Conservation (phyloP, 139 green algal species). For the Chlamydomonas sphaeroides region DNA sequence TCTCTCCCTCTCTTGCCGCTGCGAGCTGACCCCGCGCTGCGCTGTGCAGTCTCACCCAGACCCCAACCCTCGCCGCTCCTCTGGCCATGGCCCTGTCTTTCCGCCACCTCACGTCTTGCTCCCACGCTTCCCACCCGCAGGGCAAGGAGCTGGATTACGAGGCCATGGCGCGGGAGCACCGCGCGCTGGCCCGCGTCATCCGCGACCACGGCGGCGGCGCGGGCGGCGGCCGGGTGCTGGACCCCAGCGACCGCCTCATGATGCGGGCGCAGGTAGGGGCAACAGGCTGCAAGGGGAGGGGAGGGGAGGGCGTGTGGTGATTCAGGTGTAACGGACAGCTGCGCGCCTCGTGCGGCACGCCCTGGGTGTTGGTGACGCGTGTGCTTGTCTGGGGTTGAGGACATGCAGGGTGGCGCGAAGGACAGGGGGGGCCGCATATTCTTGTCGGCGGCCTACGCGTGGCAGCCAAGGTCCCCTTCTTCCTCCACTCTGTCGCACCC, state of each 20-base stretch:
- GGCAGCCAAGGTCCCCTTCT: background rate
- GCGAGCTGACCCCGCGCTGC: too few relatives aligned
- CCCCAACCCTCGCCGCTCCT: too few relatives aligned
- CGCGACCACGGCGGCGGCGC: slow-evolving; percentile 51
- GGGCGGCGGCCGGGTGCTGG: background rate
- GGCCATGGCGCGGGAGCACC: slow-evolving; percentile 73
- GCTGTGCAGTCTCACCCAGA: too few relatives aligned
- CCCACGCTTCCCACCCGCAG: slow-evolving; percentile 2
- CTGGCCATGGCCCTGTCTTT: too few relatives aligned
- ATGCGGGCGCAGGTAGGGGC: slow-evolving; percentile 66
- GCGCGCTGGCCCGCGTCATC: slow-evolving; percentile 62
- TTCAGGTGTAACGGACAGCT: background rate
- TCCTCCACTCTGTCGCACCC: background rate
- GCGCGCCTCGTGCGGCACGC: too few relatives aligned
- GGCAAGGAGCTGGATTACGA: slow-evolving; percentile 74
- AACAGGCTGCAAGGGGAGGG: too few relatives aligned
- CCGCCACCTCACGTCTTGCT: background rate
- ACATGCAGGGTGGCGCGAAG: too few relatives aligned
- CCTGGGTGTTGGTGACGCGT: too few relatives aligned
- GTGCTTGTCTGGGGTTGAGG: too few relatives aligned
- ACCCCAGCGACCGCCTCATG: slow-evolving; percentile 48
- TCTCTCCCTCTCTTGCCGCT: too few relatives aligned
- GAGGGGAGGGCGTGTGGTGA: background rate
- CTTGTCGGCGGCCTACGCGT: too few relatives aligned
- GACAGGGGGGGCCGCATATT: too few relatives aligned